phyloP scores from a whole-genome alignment of 306 rosid species.

The Cucurbita ficifolia region DNA sequence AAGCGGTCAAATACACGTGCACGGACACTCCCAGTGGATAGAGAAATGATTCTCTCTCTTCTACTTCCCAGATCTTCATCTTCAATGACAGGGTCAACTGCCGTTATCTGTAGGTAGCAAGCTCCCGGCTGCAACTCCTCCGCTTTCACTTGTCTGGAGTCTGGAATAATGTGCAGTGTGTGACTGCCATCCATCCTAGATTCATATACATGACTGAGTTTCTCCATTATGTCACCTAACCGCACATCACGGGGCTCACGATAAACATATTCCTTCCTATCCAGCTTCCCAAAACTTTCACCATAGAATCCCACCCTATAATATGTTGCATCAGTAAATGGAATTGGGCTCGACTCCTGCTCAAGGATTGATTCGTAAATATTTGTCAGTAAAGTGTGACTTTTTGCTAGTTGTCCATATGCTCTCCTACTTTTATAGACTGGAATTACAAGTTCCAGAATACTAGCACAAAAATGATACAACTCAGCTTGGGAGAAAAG shows the following conservation, averaged over 20 bases:
- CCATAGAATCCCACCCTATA: conserved; percentile 95
- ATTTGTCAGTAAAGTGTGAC: conserved; percentile 74
- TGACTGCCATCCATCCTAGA: conserved; percentile 86
- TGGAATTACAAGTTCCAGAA: conserved; percentile 88
- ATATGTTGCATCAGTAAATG: conserved; percentile 91
- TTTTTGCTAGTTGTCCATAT: conserved; percentile 83
- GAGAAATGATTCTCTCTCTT: conserved; percentile 83
- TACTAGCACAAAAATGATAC: conserved; percentile 92
- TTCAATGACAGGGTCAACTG: conserved; percentile 95
- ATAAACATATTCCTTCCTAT: conserved; percentile 70
- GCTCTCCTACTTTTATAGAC: conserved; percentile 90
- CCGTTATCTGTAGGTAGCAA: conserved; percentile 92
- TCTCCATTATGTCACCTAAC: conserved; percentile 97
- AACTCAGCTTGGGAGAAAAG: conserved; percentile 97
- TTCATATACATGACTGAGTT: conserved; percentile 82
- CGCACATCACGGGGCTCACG: conserved; percentile 98
- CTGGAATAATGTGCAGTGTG: conserved; percentile 79
- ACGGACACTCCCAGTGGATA: conserved; percentile 87
- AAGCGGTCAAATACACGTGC: conserved; percentile 94
- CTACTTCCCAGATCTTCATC: conserved; percentile 96
- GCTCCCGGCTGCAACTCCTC: conserved; percentile 93
- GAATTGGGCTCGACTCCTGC: conserved; percentile 95
- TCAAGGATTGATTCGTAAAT: conserved; percentile 89
- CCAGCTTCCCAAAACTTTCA: conserved; percentile 74
- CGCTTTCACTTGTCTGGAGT: conserved; percentile 94